Conservation (phyloP, 2,329 filamentous ascomycete genomes). For the Cryoendolithus antarcticus region DNA sequence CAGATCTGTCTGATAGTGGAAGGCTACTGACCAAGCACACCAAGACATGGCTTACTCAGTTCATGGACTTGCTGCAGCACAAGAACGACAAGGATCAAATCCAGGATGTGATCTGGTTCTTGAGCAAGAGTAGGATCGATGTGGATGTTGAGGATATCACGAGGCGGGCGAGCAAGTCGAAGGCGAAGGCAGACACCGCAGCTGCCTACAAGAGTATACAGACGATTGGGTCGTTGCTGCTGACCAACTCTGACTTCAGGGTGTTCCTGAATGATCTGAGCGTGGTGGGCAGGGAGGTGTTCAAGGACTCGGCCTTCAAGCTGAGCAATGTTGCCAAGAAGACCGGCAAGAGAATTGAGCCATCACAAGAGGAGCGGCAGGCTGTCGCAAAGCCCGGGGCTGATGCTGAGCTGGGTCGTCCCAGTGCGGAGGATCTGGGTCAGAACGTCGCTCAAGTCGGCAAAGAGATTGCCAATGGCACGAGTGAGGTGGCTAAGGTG, state of each 20-base stretch:
- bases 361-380: conserved; percentile 48
- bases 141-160: conserved; percentile 55
- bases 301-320: conserved; percentile 73
- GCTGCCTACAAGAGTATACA: conserved; percentile 71
- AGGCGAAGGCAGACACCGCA: conserved; percentile 56
- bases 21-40: conserved; percentile 58
- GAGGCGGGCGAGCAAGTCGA: conserved; percentile 47
- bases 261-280: conserved; percentile 71
- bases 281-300: conserved; percentile 68
- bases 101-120: conserved; percentile 82
- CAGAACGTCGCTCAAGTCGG: conserved; percentile 32
- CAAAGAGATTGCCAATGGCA: conserved; percentile 33
- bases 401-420: conserved; percentile 37
- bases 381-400: conserved; percentile 39
- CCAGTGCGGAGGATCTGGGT: conserved; percentile 50
- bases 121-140: conserved; percentile 59
- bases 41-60: conserved; percentile 61
- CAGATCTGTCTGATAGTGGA: conserved; percentile 66
- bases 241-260: conserved; percentile 84
- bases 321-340: conserved; percentile 64
- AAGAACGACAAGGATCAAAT: conserved; percentile 80
- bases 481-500: conserved; percentile 38
- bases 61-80: conserved; percentile 68
- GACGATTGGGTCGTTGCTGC: conserved; percentile 69
- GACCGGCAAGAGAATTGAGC: conserved; percentile 61